Evolutionary conservation across 805 yeast genomes (phyloP), one percentile per base, ranked within the genome.

Genomic region (Yamadazyma tumulicola): DNA sequence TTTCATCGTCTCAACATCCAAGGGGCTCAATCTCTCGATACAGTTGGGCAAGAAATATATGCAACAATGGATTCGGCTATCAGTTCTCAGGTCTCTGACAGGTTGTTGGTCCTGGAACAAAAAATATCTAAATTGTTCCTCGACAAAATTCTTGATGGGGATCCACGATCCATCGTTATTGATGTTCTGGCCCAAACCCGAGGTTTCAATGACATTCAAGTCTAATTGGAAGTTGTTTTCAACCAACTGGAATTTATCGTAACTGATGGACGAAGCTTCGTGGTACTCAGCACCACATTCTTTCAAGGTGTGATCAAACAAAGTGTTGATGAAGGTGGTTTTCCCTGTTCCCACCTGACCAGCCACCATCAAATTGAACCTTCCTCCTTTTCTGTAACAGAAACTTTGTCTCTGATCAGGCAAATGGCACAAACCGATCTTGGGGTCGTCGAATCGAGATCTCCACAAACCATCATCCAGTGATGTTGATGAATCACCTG

Each of bases 21-120:
- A 49, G 1, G 61, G 56, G 14, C 54, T 47, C 37, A 67, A 44
- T 3, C 79, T 74, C 41, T 69, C 74, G 26, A 79, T 77, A 4
- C 80, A 69, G 0, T 95, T 91, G 5, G 77, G 71, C 35, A 91
- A 67, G 54, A 91, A 85, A 63, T 87, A 91, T 29, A 91, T 57
- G 54, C 96, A 87, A 22, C 80, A 85, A 63, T 91, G 96, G 25
- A 91, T 81, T 36, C 95, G 72, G 45, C 72, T 62, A 52, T 89
- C 96, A 9, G 51, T 47, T 37, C 68, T 31, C 4, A 41, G 33
- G 3, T 27, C 7, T 27, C 71, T 45, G n/a, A 46, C 36, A 0
- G 67, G 49, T 60, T 57, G 41, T 54, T 77, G 85, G 49, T 83
- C 87, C 62, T 85, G 95, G 43, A 77, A 49, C 33, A 77, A 72